Percentiles rank a stretch among this genome's conserved stretches.
These are phyloP conservation scores for Lachnellula occidentalis DNA, from an alignment of 2,329 filamentous ascomycete genomes.

Conservation along the genomic window DNA sequence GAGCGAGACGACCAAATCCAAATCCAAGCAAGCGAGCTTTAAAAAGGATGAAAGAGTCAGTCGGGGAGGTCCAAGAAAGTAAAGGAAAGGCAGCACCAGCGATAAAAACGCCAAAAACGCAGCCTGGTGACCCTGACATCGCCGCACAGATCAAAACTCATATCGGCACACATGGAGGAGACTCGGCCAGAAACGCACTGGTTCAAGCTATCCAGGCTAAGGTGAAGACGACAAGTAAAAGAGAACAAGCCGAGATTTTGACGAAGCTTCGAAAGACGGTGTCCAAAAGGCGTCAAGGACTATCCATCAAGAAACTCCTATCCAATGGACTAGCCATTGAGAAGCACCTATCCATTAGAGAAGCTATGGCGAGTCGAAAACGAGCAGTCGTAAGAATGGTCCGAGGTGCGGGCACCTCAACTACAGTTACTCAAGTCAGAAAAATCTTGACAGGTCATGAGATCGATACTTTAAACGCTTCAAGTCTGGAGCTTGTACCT, in stretches of 20 bases:
- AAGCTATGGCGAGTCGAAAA: not conserved
- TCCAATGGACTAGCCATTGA: not conserved
- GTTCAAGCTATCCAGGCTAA: too few species aligned
- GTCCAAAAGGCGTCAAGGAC: not conserved
- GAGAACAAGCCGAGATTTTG: not conserved
- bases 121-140: too few species aligned
- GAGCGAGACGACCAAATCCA: too few species aligned
- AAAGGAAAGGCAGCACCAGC: too few species aligned
- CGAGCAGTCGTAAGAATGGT: not conserved
- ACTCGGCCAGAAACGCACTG: too few species aligned
- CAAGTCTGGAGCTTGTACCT: constrained; percentile 24
- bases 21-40: too few species aligned
- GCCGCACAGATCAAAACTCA: too few species aligned
- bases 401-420: too few species aligned
- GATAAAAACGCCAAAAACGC: too few species aligned
- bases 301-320: not conserved
- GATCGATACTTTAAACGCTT: constrained; percentile 25
- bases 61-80: too few species aligned
- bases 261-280: not conserved
- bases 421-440: not conserved
- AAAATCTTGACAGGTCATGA: constrained; percentile 12
- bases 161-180: too few species aligned
- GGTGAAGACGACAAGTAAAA: not conserved
- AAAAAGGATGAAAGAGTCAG: too few species aligned
- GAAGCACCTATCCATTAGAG: not conserved